Percentiles rank a stretch among this genome's conserved stretches.
These are phyloP conservation scores for Aphanomyces cochlioides DNA, from an alignment of 352 stramenopile species.

Conservation along the genomic window DNA sequence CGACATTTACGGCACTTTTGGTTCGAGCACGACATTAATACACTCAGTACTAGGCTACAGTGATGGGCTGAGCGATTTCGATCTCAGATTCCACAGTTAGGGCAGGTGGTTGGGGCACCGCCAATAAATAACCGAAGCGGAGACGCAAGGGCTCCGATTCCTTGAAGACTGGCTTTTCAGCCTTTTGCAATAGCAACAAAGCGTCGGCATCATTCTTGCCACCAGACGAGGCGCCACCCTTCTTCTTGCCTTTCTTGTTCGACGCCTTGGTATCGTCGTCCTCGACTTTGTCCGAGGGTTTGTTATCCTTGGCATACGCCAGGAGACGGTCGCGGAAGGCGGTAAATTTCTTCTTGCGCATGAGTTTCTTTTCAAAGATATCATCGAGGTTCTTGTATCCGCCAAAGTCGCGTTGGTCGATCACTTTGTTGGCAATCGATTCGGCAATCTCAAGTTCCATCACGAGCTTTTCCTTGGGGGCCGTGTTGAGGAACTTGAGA, in stretches of 20 bases:
- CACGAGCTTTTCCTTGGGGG: conserved; percentile 24
- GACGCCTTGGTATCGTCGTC: neutral
- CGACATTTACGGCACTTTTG: no score
- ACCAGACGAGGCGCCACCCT: neutral
- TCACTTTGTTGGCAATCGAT: conserved; percentile 16
- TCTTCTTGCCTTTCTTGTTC: conserved; percentile 10
- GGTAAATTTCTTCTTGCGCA: conserved; percentile 30
- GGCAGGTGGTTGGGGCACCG: no score
- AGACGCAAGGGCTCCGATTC: neutral
- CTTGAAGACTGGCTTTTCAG: conserved; percentile 1
- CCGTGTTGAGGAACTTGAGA: conserved; percentile 28
- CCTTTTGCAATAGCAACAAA: neutral
- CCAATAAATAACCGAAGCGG: neutral
- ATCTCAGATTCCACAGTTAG: neutral
- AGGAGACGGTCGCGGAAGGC: conserved; percentile 15
- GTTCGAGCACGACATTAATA: no score
- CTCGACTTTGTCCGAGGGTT: conserved; percentile 14
- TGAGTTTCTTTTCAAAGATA: conserved; percentile 29
- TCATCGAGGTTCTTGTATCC: conserved; percentile 26
- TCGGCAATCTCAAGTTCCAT: conserved; percentile 13
- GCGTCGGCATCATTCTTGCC: neutral
- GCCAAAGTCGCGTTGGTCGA: conserved; percentile 29
- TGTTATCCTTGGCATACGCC: conserved; percentile 21
- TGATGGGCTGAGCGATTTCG: neutral
- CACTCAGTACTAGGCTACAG: neutral